Base-by-base conservation (phyloP, 2,329 filamentous ascomycete species). In the Botrytis medusae region DNA sequence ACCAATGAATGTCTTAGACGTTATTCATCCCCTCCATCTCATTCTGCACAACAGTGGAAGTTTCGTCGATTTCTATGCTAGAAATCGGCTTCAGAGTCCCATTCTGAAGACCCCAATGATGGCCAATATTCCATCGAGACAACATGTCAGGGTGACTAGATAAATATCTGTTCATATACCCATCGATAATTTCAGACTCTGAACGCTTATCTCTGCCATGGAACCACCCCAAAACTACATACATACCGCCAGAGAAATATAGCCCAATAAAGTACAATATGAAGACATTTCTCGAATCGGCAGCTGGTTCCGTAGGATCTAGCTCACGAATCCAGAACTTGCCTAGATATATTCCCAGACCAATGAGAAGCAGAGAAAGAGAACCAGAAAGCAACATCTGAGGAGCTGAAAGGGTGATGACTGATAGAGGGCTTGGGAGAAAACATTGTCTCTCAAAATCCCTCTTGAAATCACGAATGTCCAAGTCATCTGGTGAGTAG, bases 281-380 rank as follows among this genome's bases (percentile, higher is more conserved):
- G 25, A 67, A 67, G 32, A 54, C 64, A 68, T 40, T 68, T 68
- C 22, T 68, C n/a, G 64, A 46, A 40, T 68, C 64, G 0, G 64
- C n/a, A 40, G 32, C 37, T 22, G 14, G 4, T 51, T 57, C 34
- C 2, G 9, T 42, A 20, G 29, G 2, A 40, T 68, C 34, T 12
- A 68, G 25, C 2, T 22, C 14, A 44, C 8, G 32, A 37, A 40
- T 29, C 64, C 46, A 68, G n/a, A 40, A 68, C 2, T 68, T 7
- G 6, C 46, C 64, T 10, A 68, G 46, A 22, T 68, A 68, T 54
- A 68, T 57, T 16, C 46, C 64, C 20, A 68, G 34, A 7, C 22
- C 46, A n/a, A 57, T 20, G 14, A 68, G 32, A 37, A 68, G 46
- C 2, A 68, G 32, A 51, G 2, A 20, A 40, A 57, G 46, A 9